These are phyloP conservation scores for Cercophora sp. DNA, from an alignment of 495 filamentous ascomycete species.

Conservation along the genomic window DNA sequence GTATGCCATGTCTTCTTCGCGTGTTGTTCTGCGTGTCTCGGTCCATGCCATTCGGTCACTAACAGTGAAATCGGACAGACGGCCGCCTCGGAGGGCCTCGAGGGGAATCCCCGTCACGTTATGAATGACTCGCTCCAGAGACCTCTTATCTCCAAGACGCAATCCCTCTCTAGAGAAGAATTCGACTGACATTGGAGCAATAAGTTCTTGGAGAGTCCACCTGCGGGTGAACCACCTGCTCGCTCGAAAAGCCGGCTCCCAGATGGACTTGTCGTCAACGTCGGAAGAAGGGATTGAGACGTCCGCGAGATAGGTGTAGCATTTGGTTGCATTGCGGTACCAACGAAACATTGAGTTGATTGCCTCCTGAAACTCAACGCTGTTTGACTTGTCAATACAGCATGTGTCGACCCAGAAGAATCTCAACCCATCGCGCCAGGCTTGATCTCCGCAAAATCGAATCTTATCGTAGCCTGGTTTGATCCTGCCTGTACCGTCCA, in stretches of 20 bases:
- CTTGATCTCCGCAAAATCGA: not conserved
- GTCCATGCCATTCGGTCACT: not conserved
- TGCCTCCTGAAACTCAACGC: not conserved
- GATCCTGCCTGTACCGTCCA: not conserved
- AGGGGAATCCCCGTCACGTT: not conserved
- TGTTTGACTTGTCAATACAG: not conserved
- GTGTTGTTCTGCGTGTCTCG: not conserved
- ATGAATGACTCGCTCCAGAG: not conserved
- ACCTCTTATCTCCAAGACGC: not conserved
- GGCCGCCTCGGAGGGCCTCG: not conserved
- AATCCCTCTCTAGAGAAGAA: not conserved
- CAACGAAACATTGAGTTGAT: conserved; percentile 1
- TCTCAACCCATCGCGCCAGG: not conserved
- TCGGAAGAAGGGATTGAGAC: not conserved
- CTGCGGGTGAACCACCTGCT: not conserved
- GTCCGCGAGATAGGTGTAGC: not conserved
- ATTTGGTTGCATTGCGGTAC: not conserved
- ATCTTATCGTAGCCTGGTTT: not conserved
- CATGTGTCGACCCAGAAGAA: conserved; percentile 2
- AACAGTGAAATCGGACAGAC: not conserved
- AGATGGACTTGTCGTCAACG: not conserved
- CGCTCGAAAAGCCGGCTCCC: not conserved
- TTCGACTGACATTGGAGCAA: not conserved
- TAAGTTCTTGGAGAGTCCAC: not conserved
- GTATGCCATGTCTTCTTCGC: not conserved